Evolutionary conservation across 2,329 filamentous ascomycete species (phyloP).

Genomic region (Ilyonectria sp.): DNA sequence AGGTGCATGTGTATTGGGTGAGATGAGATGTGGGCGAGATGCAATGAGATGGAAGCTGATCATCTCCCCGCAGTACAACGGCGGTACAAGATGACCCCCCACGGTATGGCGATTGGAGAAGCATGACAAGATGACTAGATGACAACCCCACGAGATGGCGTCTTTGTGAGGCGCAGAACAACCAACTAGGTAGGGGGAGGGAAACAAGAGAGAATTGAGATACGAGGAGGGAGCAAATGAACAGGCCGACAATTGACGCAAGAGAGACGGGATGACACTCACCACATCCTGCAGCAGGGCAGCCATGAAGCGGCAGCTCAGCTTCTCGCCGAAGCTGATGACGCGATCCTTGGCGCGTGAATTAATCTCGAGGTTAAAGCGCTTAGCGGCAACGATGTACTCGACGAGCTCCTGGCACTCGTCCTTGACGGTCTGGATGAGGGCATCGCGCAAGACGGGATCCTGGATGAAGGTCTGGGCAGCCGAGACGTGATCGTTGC

Average conservation of each 20-base stretch:
- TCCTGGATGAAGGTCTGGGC: slow-evolving; percentile 75
- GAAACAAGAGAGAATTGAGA: background rate
- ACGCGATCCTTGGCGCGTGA: slow-evolving; percentile 87
- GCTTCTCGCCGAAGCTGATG: slow-evolving; percentile 94
- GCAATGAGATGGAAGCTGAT: background rate
- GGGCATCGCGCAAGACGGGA: slow-evolving; percentile 67
- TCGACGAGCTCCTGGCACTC: slow-evolving; percentile 88
- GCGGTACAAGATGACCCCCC: background rate
- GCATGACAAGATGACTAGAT: background rate
- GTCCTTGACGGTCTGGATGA: slow-evolving; percentile 77
- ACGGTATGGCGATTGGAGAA: background rate
- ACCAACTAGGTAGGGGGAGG: background rate
- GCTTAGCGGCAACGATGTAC: slow-evolving; percentile 75
- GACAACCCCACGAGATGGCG: background rate
- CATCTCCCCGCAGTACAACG: background rate
- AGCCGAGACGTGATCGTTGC: slow-evolving; percentile 84
- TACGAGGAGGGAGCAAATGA: background rate
- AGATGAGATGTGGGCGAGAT: background rate
- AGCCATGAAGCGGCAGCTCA: slow-evolving; percentile 94
- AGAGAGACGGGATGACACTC: slow-evolving; percentile 32
- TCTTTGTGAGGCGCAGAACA: background rate
- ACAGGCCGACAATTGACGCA: slow-evolving; percentile 24
- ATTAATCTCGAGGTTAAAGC: slow-evolving; percentile 82
- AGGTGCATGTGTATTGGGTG: background rate
- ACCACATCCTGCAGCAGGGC: slow-evolving; percentile 83